Evolutionary conservation across 257 asterid species (phyloP), one percentile per base, ranked within the genome.

Genomic region (Fraxinus anomala): DNA sequence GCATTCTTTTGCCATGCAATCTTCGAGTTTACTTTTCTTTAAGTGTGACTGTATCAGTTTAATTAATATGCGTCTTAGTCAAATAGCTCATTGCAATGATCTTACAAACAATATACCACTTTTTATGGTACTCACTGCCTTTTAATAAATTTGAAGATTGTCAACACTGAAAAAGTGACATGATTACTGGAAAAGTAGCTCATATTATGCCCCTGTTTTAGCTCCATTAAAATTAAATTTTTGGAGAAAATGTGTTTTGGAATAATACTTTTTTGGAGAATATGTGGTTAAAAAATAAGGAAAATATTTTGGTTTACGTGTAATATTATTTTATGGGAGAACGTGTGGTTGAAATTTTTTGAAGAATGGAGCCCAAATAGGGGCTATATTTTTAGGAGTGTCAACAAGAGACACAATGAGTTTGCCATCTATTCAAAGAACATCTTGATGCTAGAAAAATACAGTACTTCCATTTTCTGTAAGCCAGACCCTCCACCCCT

Each of bases 401-500:
- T 21, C 51, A 34, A 39, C 70, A 31, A n/a, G 37, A 75, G 67
- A 59, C 13, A 21, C 66, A 59, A 59, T 68, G 66, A 33, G 56
- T n/a, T 34, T 23, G 9, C 71, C 69, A 76, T 79, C 65, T 34
- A 72, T 37, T 71, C 21, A 16, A 69, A 39, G 76, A 36, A 36
- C n/a, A 21, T 73, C 21, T 69, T 33, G 30, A 14, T 71, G 17
- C 33, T n/a, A 72, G 33, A 40, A 17, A 73, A 76, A 76, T 74
- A 16, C 17, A 70, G 36, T 51, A 16, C 70, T 63, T 44, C 47
- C 19, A 36, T 69, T 5, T 24, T 24, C 19, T 13, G 54, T 47
- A 47, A 47, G n/a, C 56, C 56, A 47, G 56, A 4, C 6, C 56
- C n/a, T 19, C 28, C 34, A 10, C 19, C 3, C 69, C 28, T n/a